Evolutionary conservation across 2,329 filamentous ascomycete genomes (phyloP).

Genomic region (Xylariaceae sp.): DNA sequence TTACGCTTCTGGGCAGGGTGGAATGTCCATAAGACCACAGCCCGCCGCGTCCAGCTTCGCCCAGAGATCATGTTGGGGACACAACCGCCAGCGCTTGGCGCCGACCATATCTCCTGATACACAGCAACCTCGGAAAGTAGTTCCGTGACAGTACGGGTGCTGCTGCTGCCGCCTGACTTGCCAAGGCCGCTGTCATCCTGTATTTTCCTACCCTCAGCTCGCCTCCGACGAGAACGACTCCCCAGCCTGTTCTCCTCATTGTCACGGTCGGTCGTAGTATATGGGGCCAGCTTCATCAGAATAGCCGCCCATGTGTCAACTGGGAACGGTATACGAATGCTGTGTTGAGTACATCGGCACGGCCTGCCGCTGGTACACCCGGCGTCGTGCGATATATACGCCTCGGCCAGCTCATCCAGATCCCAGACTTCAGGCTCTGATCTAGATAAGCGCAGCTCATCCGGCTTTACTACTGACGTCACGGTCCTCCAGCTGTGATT

Average conservation of each 20-base stretch:
- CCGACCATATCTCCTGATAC: not conserved
- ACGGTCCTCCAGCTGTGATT: not conserved
- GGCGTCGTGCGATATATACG: not conserved
- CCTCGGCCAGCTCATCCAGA: not conserved
- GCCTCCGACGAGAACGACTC: not conserved
- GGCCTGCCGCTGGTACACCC: not conserved
- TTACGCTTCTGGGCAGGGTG: not conserved
- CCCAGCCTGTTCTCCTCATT: not conserved
- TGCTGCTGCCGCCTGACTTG: too few relatives aligned
- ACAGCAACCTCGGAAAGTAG: not conserved
- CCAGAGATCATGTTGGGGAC: too few relatives aligned
- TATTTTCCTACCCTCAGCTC: not conserved
- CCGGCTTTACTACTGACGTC: not conserved
- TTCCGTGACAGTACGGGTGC: too few relatives aligned
- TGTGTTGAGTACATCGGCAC: not conserved
- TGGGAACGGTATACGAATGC: not conserved
- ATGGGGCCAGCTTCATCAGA: not conserved
- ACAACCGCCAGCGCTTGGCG: not conserved
- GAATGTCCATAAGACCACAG: conserved; percentile 1
- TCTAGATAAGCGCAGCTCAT: not conserved
- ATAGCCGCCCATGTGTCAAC: not conserved
- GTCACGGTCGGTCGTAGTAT: not conserved
- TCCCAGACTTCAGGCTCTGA: not conserved
- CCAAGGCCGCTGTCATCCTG: too few relatives aligned
- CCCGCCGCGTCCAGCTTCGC: not conserved